Evolutionary conservation across 257 asterid genomes (phyloP), one percentile per base, ranked within the genome.

Genomic region (Lithospermum erythrorhizon): DNA sequence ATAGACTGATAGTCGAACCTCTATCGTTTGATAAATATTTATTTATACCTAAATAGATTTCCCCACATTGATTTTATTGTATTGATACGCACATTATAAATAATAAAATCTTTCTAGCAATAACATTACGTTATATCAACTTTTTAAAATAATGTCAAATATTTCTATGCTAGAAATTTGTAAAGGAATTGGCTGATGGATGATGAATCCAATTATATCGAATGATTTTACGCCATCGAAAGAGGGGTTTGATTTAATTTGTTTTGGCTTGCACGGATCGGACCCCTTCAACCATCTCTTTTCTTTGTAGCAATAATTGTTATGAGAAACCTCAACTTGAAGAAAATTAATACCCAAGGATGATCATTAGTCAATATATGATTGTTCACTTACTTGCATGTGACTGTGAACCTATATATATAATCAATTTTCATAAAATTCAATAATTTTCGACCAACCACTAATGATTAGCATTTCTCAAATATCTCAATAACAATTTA

Each of bases 221-320:
- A 2, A 24, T 24, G 4, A 24, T 4, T 24, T 24, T 4, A 24
- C 27, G 27, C 2, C 27, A 30, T 30, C 9, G 75, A 71, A 76
- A 72, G 63, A 62, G 53, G 47, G 58, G 65, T 72, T 59, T 57
- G 62, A 59, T 66, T 61, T 58, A 21, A 19, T 2, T 52, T 52
- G 20, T 15, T 19, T 53, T 22, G 49, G 49, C 49, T 41, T 41
- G 49, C 18, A 11, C 49, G 18, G 16, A 41, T 41, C 49, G 49
- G 18, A 14, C 49, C 16, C 17, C 18, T 41, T 41, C 5, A 41
- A 41, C 49, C 11, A 13, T 19, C 25, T 20, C 24, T 53, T 53
- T 53, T 53, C 25, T 53, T 53, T 20, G 15, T 4, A 27, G 25
- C 17, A 41, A 41, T 41, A 1, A 41, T 41, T 41, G 18, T 41